Base-by-base conservation (phyloP, 176 grass and related monocot genomes). In the Eremochloa ophiuroides region DNA sequence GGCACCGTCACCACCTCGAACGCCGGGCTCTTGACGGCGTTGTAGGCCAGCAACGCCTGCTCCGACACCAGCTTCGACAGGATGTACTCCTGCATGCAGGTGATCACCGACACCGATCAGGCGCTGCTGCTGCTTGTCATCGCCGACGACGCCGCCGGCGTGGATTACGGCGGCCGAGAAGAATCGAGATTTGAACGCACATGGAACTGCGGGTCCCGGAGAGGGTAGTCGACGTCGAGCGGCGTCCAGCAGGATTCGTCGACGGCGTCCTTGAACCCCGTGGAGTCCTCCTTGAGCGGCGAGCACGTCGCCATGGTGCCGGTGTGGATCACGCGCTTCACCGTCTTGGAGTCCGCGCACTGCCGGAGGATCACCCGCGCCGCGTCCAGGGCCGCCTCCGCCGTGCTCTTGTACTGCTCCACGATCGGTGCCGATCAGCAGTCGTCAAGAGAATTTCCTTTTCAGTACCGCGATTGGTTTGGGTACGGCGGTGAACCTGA, bases 1-100 rank as follows among this genome's bases (percentile, higher is more conserved):
- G 78, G 12, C n/a, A 95, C 15, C 62, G 89, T 90, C 15, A 95
- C 84, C 20, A 95, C 87, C 78, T 90, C 87, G 18, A 88, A 63
- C 30, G 44, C 69, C 7, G 46, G 66, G 42, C 7, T 73, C 59
- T 79, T 50, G 47, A 47, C 33, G 16, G 38, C 41, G 59, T 88
- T 90, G 84, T 82, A 81, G 2, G 18, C 31, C 2, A 93, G 73
- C 4, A 93, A 33, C 85, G 85, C 67, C 83, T 90, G 74, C 81
- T 93, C 88, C 2, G 73, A 65, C 26, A 42, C 4, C 50, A 87
- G 12, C 64, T 87, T 87, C 0, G 79, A 82, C 63, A 62, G 7
- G 43, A 62, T 41, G 72, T 82, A 87, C 33, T 87, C 55, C 71
- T 82, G 40, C 59, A n/a, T n/a, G n/a, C n/a, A n/a, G n/a, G n/a